These are phyloP conservation scores for Desmodesmus armatus DNA, from an alignment of 139 green algal genomes.

Conservation along the genomic window DNA sequence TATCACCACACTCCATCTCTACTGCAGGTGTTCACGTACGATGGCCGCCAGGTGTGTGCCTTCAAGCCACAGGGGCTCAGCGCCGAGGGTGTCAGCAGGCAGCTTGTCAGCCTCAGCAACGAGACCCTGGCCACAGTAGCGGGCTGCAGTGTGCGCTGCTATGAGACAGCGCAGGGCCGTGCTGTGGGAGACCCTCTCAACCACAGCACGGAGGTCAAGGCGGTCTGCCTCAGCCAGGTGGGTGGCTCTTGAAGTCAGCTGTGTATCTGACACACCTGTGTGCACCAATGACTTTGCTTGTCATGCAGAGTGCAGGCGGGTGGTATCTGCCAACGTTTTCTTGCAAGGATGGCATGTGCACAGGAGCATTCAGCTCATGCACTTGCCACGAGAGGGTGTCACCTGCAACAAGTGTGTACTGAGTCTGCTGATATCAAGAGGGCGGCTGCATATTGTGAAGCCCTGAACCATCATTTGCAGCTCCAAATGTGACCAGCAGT, in stretches of 20 bases:
- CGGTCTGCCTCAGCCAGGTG: slow-evolving; percentile 71
- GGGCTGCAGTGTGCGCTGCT: slow-evolving; percentile 64
- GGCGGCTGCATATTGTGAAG: slow-evolving; percentile 2
- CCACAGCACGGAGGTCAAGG: slow-evolving; percentile 68
- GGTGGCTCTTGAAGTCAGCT: too few species aligned
- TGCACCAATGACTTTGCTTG: too few species aligned
- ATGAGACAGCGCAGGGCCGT: slow-evolving; percentile 76
- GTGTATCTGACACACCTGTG: too few species aligned
- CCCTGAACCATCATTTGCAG: too few species aligned
- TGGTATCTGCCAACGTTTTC: not conserved
- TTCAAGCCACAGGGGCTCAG: slow-evolving; percentile 71
- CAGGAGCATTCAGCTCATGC: not conserved
- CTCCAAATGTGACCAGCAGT: too few species aligned
- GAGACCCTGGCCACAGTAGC: slow-evolving; percentile 81
- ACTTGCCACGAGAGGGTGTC: not conserved
- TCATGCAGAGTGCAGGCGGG: not conserved
- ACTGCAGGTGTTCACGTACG: slow-evolving; percentile 74
- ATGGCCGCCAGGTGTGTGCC: slow-evolving; percentile 76
- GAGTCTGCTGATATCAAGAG: too few species aligned
- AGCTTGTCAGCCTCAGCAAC: slow-evolving; percentile 71
- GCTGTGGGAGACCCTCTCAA: slow-evolving; percentile 59
- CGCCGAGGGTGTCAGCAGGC: slow-evolving; percentile 69
- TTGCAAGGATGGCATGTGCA: not conserved
- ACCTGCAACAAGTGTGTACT: not conserved
- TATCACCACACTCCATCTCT: too few species aligned